Evolutionary conservation across 768 basidiomycete species (phyloP).

Genomic region (Megacollybia marginata): DNA sequence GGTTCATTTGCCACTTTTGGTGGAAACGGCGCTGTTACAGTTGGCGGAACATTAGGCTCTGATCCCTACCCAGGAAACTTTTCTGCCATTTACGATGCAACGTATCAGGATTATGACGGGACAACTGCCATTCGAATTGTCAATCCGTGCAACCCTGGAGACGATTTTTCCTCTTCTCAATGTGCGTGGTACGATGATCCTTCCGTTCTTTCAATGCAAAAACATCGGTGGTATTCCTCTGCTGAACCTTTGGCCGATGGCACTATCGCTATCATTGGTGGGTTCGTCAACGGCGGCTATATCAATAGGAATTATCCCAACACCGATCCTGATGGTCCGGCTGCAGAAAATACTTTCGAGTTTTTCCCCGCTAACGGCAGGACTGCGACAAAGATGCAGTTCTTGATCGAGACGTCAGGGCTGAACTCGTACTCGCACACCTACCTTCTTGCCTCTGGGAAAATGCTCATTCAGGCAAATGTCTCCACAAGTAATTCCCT

Average conservation of each 20-base stretch:
- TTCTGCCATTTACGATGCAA: conserved; percentile 52
- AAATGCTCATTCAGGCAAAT: conserved; percentile 80
- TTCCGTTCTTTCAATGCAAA: conserved; percentile 56
- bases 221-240: conserved; percentile 71
- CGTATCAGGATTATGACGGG: conserved; percentile 78
- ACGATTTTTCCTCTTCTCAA: conserved; percentile 33
- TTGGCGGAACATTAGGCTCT: conserved; percentile 52
- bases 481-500: conserved; percentile 53
- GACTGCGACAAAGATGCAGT: conserved; percentile 47
- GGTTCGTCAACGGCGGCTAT: conserved; percentile 73
- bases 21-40: conserved; percentile 69
- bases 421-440: conserved; percentile 73
- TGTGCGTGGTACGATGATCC: conserved; percentile 75
- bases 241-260: conserved; percentile 75
- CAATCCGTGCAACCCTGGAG: conserved; percentile 54
- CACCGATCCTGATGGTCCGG: conserved; percentile 58
- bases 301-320: conserved; percentile 72
- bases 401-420: conserved; percentile 67
- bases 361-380: conserved; percentile 63
- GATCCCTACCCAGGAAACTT: conserved; percentile 36
- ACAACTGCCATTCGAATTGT: conserved; percentile 73
- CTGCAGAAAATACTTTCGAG: conserved; percentile 77
- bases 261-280: conserved; percentile 72
- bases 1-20: conserved; percentile 71
- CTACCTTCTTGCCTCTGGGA: conserved; percentile 69